phyloP scores from a whole-genome alignment of 768 basidiomycete species.

The Mycena pura region DNA sequence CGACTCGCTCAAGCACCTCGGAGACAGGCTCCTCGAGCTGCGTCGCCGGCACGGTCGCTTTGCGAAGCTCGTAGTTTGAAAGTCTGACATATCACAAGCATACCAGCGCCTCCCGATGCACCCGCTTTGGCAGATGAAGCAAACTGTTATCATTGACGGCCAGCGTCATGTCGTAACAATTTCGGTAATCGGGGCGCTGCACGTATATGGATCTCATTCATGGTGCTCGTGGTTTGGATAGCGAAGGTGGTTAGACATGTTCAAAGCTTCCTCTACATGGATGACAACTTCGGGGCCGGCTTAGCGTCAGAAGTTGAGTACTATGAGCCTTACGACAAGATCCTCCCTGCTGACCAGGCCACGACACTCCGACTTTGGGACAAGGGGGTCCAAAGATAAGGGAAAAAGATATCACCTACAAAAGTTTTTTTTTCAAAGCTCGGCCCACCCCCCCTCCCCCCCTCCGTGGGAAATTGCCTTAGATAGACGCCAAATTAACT shows the following conservation, averaged over 20 bases:
- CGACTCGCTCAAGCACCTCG: not conserved
- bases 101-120: conserved; percentile 36
- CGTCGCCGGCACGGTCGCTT: not conserved
- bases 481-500: too few species aligned
- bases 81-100: conserved; percentile 44
- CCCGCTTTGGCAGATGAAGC: conserved; percentile 39
- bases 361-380: conserved; percentile 45
- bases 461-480: too few species aligned
- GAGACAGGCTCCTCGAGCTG: not conserved
- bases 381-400: too few species aligned
- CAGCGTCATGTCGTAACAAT: conserved; percentile 15
- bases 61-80: conserved; percentile 27
- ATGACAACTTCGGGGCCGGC: conserved; percentile 38
- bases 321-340: conserved; percentile 37
- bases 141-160: conserved; percentile 27
- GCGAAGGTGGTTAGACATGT: conserved; percentile 28
- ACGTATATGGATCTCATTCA: conserved; percentile 29
- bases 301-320: conserved; percentile 25
- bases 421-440: too few species aligned
- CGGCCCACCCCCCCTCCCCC: too few species aligned
- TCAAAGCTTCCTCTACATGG: conserved; percentile 37
- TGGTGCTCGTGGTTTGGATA: conserved; percentile 41
- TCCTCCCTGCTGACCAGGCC: conserved; percentile 40
- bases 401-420: too few species aligned
- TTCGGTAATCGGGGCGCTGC: conserved; percentile 23